A percentile compares a stretch with the other conserved stretches of the same genome.
phyloP scores from a whole-genome alignment of 1,139 yeast species.

The Protomyces pachydermus region DNA sequence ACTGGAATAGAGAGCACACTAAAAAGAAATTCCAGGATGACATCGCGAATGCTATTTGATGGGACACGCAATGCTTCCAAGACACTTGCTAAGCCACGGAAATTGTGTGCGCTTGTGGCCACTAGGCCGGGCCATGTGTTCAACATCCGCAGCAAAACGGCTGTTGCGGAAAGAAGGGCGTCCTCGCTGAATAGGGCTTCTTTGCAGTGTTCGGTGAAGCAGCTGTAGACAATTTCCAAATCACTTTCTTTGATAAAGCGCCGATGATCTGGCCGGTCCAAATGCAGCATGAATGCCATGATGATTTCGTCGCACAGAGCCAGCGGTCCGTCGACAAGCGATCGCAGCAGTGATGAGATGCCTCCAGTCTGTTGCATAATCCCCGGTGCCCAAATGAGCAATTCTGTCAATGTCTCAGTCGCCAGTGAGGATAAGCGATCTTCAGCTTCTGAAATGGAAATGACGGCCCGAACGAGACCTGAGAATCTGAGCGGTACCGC shows the following conservation, averaged over 20 bases:
- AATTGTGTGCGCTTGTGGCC: slow-evolving; percentile 57
- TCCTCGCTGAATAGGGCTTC: slow-evolving; percentile 49
- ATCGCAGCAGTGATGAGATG: slow-evolving; percentile 53
- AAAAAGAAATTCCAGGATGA: slow-evolving; percentile 53
- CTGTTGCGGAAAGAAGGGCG: slow-evolving; percentile 58
- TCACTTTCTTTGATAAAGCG: slow-evolving; percentile 60
- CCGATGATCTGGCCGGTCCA: slow-evolving; percentile 59
- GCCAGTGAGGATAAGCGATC: slow-evolving; percentile 55
- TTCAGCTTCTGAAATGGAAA: slow-evolving; percentile 63
- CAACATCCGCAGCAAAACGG: slow-evolving; percentile 55
- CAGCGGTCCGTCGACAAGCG: slow-evolving; percentile 57
- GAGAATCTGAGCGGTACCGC: slow-evolving; percentile 53
- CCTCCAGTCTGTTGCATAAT: slow-evolving; percentile 59
- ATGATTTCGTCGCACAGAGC: slow-evolving; percentile 51
- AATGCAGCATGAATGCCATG: slow-evolving; percentile 52
- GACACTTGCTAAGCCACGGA: slow-evolving; percentile 54
- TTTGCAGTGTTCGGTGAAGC: slow-evolving; percentile 53
- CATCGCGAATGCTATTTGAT: slow-evolving; percentile 48
- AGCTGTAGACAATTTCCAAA: slow-evolving; percentile 57
- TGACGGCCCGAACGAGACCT: slow-evolving; percentile 67
- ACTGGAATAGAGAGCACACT: slow-evolving; percentile 61
- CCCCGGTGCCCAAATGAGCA: slow-evolving; percentile 57
- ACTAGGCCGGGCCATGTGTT: slow-evolving; percentile 76
- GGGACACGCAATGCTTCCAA: slow-evolving; percentile 61
- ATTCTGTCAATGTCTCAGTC: slow-evolving; percentile 67